phyloP scores from a whole-genome alignment of 2,329 filamentous ascomycete species.

The Leptographium procerum region DNA sequence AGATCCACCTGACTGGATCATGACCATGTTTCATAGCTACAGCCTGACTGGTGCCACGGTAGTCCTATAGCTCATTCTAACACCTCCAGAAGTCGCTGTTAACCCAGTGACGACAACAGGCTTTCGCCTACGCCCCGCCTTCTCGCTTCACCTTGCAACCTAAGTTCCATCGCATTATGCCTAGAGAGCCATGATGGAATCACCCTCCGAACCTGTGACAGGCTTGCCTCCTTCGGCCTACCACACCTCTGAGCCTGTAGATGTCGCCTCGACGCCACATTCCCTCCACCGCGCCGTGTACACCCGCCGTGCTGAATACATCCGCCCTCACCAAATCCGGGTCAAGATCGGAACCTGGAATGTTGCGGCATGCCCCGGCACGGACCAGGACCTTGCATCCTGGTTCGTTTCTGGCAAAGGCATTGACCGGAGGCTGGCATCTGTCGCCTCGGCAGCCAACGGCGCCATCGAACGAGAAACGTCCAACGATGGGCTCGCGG shows the following conservation, averaged over 20 bases:
- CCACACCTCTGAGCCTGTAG: conserved; percentile 29
- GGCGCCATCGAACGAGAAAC: conserved; percentile 27
- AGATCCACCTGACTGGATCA: neutral
- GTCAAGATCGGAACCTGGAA: conserved; percentile 96
- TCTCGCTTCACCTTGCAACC: neutral
- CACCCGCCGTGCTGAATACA: conserved; percentile 68
- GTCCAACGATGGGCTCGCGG: conserved; percentile 31
- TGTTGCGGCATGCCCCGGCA: conserved; percentile 71
- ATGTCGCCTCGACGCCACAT: conserved; percentile 34
- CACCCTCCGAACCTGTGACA: neutral
- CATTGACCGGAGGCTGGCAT: conserved; percentile 50
- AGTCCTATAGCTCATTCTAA: neutral
- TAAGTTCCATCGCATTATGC: neutral
- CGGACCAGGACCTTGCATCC: conserved; percentile 73
- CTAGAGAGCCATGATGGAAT: neutral
- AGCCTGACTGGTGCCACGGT: too few relatives aligned
- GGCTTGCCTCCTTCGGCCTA: conserved; percentile 24
- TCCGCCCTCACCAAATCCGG: conserved; percentile 59
- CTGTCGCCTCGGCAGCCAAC: conserved; percentile 34
- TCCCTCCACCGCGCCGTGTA: conserved; percentile 57
- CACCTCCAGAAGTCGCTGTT: neutral
- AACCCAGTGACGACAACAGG: neutral
- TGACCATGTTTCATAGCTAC: neutral
- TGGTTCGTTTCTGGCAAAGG: conserved; percentile 82
- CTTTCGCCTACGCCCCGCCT: neutral